Base-by-base conservation (phyloP, 2,329 filamentous ascomycete genomes). In the Trichoderma cornu-damae region DNA sequence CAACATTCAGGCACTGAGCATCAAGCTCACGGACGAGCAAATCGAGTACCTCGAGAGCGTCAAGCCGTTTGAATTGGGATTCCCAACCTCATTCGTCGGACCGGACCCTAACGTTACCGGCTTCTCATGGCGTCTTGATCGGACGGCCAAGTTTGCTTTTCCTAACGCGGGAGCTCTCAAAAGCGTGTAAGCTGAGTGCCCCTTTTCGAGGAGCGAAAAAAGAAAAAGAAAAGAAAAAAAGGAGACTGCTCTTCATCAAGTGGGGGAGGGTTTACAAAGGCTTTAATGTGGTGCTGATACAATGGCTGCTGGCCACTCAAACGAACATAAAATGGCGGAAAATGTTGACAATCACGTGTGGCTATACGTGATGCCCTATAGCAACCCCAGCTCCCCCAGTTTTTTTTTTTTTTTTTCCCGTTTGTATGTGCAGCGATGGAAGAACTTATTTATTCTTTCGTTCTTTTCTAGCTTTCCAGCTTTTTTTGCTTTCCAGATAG, bases 1-100 rank as follows among this genome's bases (percentile, higher is more conserved):
- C 58, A 86, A 85, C 61, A 83, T 86, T 61, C 75, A 80, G 59
- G 80, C 80, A 0, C 69, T 87, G 22, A 72, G 71, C 3, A 69
- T 86, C 59, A 70, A 75, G 54, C 70, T 87, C 20, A 76, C 74
- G 0, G 64, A 73, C 1, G 72, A 80, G 62, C 80, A 87, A 48
- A 77, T 87, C 22, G 67, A 77, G 20, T 74, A 78, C 57, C 77
- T 87, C 57, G 82, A 87, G 59, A 72, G 66, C 6, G 78, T 79
- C 0, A 71, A 71, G 37, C 66, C 69, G 0, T 83, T 85, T 60
- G 77, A 84, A 55, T 64, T 79, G 47, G 82, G 82, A 0, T 86
- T 58, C 9, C 56, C 56, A 4, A 12, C 22, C 1, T 20, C 12
- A 3, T 57, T 57, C 7, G 18, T 57, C 2, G 46, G 53, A 9